phyloP scores from a whole-genome alignment of 1,284 basidiomycete genomes.

The Ganoderma boninense region DNA sequence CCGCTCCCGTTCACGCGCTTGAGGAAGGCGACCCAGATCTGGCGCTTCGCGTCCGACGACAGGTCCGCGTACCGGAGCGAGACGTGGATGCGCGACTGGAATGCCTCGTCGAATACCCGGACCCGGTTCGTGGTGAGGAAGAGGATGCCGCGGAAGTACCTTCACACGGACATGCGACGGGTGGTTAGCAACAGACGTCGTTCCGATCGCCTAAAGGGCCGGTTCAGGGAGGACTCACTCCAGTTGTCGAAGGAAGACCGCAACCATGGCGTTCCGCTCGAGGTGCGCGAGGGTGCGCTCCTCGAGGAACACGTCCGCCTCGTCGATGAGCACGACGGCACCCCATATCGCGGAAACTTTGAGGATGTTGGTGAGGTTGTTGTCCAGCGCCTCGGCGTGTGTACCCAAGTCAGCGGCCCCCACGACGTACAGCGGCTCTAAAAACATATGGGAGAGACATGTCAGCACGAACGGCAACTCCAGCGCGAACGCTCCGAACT shows the following conservation, averaged over 20 bases:
- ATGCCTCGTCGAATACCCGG: constrained; percentile 71
- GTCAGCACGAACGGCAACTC: constrained; percentile 35
- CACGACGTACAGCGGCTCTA: constrained; percentile 60
- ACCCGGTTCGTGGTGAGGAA: constrained; percentile 77
- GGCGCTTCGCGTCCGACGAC: constrained; percentile 54
- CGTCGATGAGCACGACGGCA: constrained; percentile 70
- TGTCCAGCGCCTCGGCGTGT: constrained; percentile 46
- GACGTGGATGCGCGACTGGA: constrained; percentile 72
- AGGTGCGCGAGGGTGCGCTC: constrained; percentile 66
- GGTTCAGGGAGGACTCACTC: constrained; percentile 32
- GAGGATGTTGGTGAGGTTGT: constrained; percentile 38
- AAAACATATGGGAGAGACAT: neutral
- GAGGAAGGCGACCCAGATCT: constrained; percentile 70
- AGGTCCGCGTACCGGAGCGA: constrained; percentile 68
- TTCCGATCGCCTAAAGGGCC: too few species aligned
- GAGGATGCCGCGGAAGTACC: constrained; percentile 71
- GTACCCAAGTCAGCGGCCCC: constrained; percentile 71
- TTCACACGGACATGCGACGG: constrained; percentile 33
- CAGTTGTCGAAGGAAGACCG: constrained; percentile 51
- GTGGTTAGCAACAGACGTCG: neutral
- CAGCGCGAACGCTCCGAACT: constrained; percentile 1
- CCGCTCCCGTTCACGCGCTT: constrained; percentile 50
- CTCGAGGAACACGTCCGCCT: constrained; percentile 65
- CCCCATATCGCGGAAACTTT: constrained; percentile 68
- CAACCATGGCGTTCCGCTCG: constrained; percentile 71